Base-by-base conservation (phyloP, 768 basidiomycete genomes). In the Mycena haematopus region DNA sequence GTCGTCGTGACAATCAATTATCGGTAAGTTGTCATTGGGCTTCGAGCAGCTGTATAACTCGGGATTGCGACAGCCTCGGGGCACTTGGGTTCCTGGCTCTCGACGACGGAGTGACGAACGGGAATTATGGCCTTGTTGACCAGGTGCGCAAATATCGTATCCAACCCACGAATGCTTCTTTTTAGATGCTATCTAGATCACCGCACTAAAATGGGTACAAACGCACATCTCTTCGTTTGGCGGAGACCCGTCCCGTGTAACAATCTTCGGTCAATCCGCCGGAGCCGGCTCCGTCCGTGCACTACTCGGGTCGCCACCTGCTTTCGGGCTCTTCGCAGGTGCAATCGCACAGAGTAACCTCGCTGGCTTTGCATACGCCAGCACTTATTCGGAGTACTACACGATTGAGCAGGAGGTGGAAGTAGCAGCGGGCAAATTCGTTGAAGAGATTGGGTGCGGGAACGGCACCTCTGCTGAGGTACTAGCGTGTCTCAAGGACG, bases 191-290 rank as follows among this genome's bases (percentile, higher is more conserved):
- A 22, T 53, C 27, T 64, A 65, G 78, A 73, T 66, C 65, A 79
- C 72, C 3, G 77, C 79, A 33, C 71, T 80, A 17, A 71, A 76
- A 62, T 79, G 79, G 79, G 81, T 87, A 0, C 79, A 82, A 27
- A 70, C 77, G 36, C 78, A 87, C 70, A 86, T 87, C 61, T 70
- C 73, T 1, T 76, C 79, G n/a, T 88, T 88, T 63, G 85, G 85
- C 38, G 86, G 86, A 0, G 86, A 87, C 71, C 81, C 82, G 1
- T 69, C 71, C 10, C 76, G 76, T 1, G 79, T 88, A 50, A 84
- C 83, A 3, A 81, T 87, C 24, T 79, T 79, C 61, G 86, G 86
- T 1, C 79, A 88, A 69, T 83, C 81, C 7, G 84, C 84, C 14
- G 85, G 84, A 29, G 84, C 79, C 11, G 78, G 75, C 38, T 76